These are phyloP conservation scores for Excoecaria agallocha DNA, from an alignment of 345 rosid species.

Conservation along the genomic window DNA sequence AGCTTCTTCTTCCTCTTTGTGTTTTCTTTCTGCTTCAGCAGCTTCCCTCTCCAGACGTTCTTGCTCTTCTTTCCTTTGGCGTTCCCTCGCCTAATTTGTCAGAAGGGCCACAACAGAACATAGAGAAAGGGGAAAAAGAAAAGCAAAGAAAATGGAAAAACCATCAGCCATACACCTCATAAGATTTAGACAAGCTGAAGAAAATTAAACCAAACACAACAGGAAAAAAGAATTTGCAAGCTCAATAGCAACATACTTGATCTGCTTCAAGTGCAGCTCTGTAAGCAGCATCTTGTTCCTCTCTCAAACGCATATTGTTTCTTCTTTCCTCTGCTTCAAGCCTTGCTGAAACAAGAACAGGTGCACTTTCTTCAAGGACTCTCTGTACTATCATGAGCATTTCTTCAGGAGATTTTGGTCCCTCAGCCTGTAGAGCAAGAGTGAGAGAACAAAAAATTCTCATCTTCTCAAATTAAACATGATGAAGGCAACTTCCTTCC, in stretches of 20 bases:
- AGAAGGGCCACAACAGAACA: neutral
- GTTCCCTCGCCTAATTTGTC: slow-evolving; percentile 68
- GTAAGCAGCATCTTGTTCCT: slow-evolving; percentile 98
- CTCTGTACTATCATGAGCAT: slow-evolving; percentile 67
- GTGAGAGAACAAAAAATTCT: neutral
- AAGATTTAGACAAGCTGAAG: neutral
- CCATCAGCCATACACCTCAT: neutral
- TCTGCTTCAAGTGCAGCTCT: slow-evolving; percentile 99
- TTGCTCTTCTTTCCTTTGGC: slow-evolving; percentile 77
- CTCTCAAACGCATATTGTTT: slow-evolving; percentile 70
- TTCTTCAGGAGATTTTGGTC: slow-evolving; percentile 85
- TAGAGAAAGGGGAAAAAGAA: neutral
- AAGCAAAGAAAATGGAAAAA: neutral
- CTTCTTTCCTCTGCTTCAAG: slow-evolving; percentile 95
- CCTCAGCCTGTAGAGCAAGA: slow-evolving; percentile 64
- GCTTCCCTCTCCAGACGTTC: slow-evolving; percentile 85
- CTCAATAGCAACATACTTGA: slow-evolving; percentile 49
- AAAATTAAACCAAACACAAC: neutral
- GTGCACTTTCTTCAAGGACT: slow-evolving; percentile 93
- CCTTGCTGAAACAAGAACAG: slow-evolving; percentile 81
- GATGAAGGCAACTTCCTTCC: neutral
- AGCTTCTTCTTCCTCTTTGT: slow-evolving; percentile 88
- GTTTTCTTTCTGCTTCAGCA: slow-evolving; percentile 88
- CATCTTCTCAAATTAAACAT: neutral
- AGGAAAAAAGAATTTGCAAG: neutral